These are phyloP conservation scores for Penicillium sp. DNA, from an alignment of 2,329 filamentous ascomycete genomes.

Conservation along the genomic window DNA sequence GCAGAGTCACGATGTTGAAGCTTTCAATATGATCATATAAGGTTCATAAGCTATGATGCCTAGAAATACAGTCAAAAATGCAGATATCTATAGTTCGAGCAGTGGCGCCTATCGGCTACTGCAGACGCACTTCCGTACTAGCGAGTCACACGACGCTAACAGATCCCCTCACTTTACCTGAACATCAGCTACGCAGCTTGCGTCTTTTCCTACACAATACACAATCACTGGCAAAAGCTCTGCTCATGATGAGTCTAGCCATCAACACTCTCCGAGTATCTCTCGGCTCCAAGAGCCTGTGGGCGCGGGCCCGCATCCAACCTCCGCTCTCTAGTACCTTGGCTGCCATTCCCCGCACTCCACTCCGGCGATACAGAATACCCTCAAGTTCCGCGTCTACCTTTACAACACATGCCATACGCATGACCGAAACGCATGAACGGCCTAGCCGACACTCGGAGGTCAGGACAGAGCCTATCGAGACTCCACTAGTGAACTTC, in stretches of 20 bases:
- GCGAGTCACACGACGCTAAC: neutral
- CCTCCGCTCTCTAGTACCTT: neutral
- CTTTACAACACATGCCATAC: conserved; percentile 2
- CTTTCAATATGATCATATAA: neutral
- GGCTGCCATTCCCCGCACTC: conserved; percentile 1
- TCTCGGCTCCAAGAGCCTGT: neutral
- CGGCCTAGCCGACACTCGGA: neutral
- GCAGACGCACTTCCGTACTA: neutral
- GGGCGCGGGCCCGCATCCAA: neutral
- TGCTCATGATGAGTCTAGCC: neutral
- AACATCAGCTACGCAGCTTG: neutral
- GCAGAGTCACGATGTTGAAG: neutral
- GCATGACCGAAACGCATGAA: neutral
- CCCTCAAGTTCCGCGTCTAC: neutral
- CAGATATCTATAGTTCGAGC: neutral
- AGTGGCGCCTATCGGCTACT: neutral
- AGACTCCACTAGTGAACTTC: conserved; percentile 6
- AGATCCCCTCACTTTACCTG: neutral
- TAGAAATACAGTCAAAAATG: too few relatives aligned
- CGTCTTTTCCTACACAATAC: neutral
- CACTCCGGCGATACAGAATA: neutral
- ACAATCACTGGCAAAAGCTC: neutral
- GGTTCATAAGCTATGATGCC: neutral
- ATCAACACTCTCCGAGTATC: neutral
- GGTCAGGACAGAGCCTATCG: neutral